phyloP scores from a whole-genome alignment of 495 filamentous ascomycete genomes.

The Penicillium angulare region DNA sequence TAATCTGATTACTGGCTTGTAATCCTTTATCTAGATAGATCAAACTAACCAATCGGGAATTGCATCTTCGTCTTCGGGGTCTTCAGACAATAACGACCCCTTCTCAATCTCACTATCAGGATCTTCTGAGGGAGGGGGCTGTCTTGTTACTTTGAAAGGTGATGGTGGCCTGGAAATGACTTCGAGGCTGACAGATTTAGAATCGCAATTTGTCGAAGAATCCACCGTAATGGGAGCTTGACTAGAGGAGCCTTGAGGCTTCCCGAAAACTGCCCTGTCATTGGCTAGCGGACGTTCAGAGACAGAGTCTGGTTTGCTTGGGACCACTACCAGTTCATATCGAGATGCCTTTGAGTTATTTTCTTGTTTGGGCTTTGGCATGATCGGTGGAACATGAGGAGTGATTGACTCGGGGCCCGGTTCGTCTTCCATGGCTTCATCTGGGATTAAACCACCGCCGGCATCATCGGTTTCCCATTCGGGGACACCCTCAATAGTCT shows the following conservation, averaged over 20 bases:
- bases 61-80: conserved; percentile 68
- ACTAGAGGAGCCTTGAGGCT: conserved; percentile 18
- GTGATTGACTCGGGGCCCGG: not conserved
- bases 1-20: too few species aligned
- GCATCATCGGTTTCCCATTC: not conserved
- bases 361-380: not conserved
- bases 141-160: conserved; percentile 8
- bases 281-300: not conserved
- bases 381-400: not conserved
- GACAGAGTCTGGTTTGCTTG: conserved; percentile 4
- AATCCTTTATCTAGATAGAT: not conserved
- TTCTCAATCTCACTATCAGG: conserved; percentile 41
- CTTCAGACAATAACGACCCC: conserved; percentile 53
- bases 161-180: conserved; percentile 19
- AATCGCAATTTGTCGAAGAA: conserved; percentile 22
- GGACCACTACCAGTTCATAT: conserved; percentile 37
- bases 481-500: not conserved
- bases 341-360: conserved; percentile 9
- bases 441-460: conserved; percentile 28
- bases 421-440: conserved; percentile 1
- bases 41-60: conserved; percentile 62
- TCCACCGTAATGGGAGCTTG: conserved; percentile 24
- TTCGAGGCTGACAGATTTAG: conserved; percentile 29
- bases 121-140: conserved; percentile 7
- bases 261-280: not conserved